Evolutionary conservation across 1,284 basidiomycete species (phyloP), one percentile per base, ranked within the genome.

Genomic region (Pholiota adiposa): DNA sequence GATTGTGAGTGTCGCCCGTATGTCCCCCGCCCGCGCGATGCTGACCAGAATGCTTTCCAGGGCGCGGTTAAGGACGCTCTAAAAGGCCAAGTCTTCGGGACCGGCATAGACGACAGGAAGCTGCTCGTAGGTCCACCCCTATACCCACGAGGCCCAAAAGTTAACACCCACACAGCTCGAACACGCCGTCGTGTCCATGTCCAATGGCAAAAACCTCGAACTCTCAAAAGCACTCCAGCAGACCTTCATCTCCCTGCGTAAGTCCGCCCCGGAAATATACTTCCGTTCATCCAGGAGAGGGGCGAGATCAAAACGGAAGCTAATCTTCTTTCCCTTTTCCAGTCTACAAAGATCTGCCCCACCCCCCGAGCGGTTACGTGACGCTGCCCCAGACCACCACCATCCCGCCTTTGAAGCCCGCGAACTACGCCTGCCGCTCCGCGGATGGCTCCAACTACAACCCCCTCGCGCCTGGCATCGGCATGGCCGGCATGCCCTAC

Each of bases 401-500:
- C 16, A 12, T 38, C 14, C 21, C 48, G n/a, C 23, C 58, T 56
- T 66, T 41, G 19, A 59, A 55, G 40, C 64, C 38, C 27, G 63
- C 77, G 29, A 66, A 73, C 25, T 88, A 86, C 64, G 80, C 80
- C 2, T 84, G 75, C 66, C 82, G 87, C 43, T 75, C 79, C 23
- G 79, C 81, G 1, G 83, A 88, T 67, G 88, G 85, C 5, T 82
- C 82, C 25, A 79, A 83, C 58, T 88, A 89, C 69, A 87, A 82
- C 66, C 75, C 82, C 5, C 70, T 83, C 12, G 70, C 74, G 31
- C 87, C 88, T 0, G 72, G 78, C 19, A 72, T 91, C 27, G 89
- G 89, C 19, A 79, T 78, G 66, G 87, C 86, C 3, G 78, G 83
- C 40, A 75, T 77, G 19, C 88, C 90, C 0, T 94, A 94, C 69